Evolutionary conservation across 192 early-diverging fungal genomes (phyloP).

Genomic region (Physocladia obscura): DNA sequence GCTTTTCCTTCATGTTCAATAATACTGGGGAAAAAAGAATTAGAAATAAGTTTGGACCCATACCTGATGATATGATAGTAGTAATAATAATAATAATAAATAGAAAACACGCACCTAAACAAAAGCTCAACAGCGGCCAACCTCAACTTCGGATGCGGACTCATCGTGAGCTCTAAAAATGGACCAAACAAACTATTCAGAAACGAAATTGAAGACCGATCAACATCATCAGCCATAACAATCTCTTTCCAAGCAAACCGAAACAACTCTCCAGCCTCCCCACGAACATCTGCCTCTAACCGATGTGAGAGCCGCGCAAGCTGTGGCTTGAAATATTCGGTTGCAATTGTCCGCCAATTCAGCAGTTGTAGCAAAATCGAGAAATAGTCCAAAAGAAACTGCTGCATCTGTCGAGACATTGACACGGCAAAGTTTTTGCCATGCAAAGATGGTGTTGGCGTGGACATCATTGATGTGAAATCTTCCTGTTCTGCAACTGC

Average conservation of each 20-base stretch:
- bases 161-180: slow-evolving; percentile 51
- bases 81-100: neutral
- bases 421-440: slow-evolving; percentile 5
- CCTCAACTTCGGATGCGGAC: slow-evolving; percentile 40
- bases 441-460: too few relatives aligned
- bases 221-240: slow-evolving; percentile 32
- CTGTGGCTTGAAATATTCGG: slow-evolving; percentile 61
- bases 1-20: slow-evolving; percentile 39
- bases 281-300: slow-evolving; percentile 62
- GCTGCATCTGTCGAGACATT: slow-evolving; percentile 18
- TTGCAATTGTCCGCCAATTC: slow-evolving; percentile 53
- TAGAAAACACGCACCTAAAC: slow-evolving; percentile 30
- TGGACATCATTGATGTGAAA: slow-evolving; percentile 3
- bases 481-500: too few relatives aligned
- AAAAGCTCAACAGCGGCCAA: slow-evolving; percentile 46
- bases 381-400: slow-evolving; percentile 46
- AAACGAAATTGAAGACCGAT: slow-evolving; percentile 28
- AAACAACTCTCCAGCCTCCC: slow-evolving; percentile 54
- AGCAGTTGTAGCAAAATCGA: slow-evolving; percentile 51
- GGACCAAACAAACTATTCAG: slow-evolving; percentile 42
- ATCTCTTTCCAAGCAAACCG: slow-evolving; percentile 55
- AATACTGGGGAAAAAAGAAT: slow-evolving; percentile 22
- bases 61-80: too few relatives aligned
- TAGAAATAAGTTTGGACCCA: slow-evolving; percentile 16
- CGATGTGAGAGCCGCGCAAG: slow-evolving; percentile 54